phyloP scores from a whole-genome alignment of 2,329 filamentous ascomycete genomes.

The Fusarium dimerum region DNA sequence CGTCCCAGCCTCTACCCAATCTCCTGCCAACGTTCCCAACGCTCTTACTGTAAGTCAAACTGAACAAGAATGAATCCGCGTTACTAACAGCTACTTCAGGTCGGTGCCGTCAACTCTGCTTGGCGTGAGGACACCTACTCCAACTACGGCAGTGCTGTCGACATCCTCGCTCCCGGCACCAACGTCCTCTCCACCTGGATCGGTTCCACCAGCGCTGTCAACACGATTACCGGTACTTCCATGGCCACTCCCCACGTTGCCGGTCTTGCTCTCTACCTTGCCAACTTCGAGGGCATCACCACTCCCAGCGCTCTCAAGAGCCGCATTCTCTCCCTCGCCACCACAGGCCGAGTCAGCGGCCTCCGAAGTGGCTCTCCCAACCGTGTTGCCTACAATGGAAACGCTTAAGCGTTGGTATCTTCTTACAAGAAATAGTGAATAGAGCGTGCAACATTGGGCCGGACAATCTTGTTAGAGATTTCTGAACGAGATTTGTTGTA shows the following conservation, averaged over 20 bases:
- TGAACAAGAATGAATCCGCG: too few relatives aligned
- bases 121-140: constrained; percentile 41
- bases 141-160: constrained; percentile 47
- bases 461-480: too few relatives aligned
- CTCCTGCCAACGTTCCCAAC: constrained; percentile 25
- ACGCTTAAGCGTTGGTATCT: neutral
- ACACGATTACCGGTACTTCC: constrained; percentile 49
- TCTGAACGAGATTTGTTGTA: too few relatives aligned
- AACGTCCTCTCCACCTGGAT: constrained; percentile 38
- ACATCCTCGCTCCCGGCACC: constrained; percentile 48
- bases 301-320: neutral
- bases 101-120: constrained; percentile 31
- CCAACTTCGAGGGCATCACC: neutral
- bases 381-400: neutral
- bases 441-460: too few relatives aligned
- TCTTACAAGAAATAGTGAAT: too few relatives aligned
- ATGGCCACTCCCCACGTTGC: constrained; percentile 56
- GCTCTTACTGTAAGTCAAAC: constrained; percentile 24
- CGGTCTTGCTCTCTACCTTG: constrained; percentile 50
- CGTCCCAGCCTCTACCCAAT: constrained; percentile 10
- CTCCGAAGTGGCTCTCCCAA: neutral
- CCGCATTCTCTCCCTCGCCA: neutral
- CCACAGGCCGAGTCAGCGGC: neutral
- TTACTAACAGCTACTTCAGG: too few relatives aligned
- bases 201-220: constrained; percentile 37